Base-by-base conservation (phyloP, 2,329 filamentous ascomycete species). In the Claviceps pazoutovae region DNA sequence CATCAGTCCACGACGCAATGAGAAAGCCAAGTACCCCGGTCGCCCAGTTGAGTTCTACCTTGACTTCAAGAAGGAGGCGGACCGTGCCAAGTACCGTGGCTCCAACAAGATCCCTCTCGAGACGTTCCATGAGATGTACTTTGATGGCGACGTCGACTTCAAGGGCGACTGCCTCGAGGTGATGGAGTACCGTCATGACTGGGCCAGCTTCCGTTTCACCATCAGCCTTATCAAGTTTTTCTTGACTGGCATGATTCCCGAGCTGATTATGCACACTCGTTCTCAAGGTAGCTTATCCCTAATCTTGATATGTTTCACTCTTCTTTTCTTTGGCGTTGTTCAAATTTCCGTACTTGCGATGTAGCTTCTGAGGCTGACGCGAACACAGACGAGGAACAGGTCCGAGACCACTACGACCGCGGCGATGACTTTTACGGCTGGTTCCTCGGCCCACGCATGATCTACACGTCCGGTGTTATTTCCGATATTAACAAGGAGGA, bases 401-500 rank as follows among this genome's bases (percentile, higher is more conserved):
- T 97, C 53, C 88, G 90, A 66, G 88, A 90, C 69, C 89, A 96
- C 75, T 98, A 98, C 71, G 93, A 97, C 77, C 84, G 89, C 58
- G 93, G 93, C 65, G 89, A 98, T 68, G 93, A 97, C 71, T 95
- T 96, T 74, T 98, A 98, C 76, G 85, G 82, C 67, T 98, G 90
- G 89, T 97, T 97, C 79, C 80, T 97, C 57, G 93, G 93, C 56
- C 91, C 91, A 54, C 90, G 91, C 65, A 98, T 97, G 93, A 88
- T 97, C 71, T 97, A 97, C 75, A 98, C 93, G 49, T 94, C 88
- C 49, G 93, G 93, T 62, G 76, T 98, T 62, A 94, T 98, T 66
- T 85, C 86, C 55, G 89, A 97, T 68, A 80, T 87, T 68, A 82
- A 84, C 70, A 78, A 76, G 59, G 93, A 97, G 71, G 93, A 97